Percentiles rank a stretch among this genome's conserved stretches.
phyloP scores from a whole-genome alignment of 1,284 basidiomycete genomes.

The Leccinum colubrinum region DNA sequence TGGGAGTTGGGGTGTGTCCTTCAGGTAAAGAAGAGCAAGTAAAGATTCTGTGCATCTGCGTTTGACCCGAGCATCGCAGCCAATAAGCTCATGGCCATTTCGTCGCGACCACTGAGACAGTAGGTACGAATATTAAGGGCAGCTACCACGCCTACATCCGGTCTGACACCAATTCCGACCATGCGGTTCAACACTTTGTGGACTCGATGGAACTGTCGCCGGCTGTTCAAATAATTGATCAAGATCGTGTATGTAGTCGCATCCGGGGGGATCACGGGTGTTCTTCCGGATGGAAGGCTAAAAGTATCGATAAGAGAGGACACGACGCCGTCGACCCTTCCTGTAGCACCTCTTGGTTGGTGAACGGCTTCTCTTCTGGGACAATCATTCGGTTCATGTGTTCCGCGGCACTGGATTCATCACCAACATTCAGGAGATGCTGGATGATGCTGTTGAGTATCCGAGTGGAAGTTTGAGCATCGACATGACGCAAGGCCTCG shows the following conservation, averaged over 20 bases:
- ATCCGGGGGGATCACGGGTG: constrained; percentile 41
- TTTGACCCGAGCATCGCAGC: constrained; percentile 41
- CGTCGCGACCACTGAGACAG: constrained; percentile 44
- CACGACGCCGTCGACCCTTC: constrained; percentile 31
- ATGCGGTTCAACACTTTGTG: constrained; percentile 49
- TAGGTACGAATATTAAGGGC: constrained; percentile 53
- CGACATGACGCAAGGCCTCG: constrained; percentile 41
- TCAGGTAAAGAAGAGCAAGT: constrained; percentile 26
- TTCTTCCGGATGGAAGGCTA: constrained; percentile 4
- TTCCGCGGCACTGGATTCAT: constrained; percentile 44
- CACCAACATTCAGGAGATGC: constrained; percentile 53
- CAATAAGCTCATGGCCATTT: constrained; percentile 48
- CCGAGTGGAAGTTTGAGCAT: constrained; percentile 40
- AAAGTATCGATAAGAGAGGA: constrained; percentile 11
- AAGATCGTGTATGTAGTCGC: constrained; percentile 63
- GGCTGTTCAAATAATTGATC: constrained; percentile 53
- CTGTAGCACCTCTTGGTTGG: constrained; percentile 35
- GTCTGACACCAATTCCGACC: constrained; percentile 39
- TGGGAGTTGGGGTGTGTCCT: constrained; percentile 20
- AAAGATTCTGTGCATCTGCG: constrained; percentile 19
- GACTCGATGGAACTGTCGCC: constrained; percentile 44
- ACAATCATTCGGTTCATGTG: constrained; percentile 57
- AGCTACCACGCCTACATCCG: constrained; percentile 46
- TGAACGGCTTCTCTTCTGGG: constrained; percentile 13
- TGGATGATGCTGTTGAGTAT: constrained; percentile 65